phyloP scores from a whole-genome alignment of 345 rosid species.

The Xanthoceras sorbifolium region DNA sequence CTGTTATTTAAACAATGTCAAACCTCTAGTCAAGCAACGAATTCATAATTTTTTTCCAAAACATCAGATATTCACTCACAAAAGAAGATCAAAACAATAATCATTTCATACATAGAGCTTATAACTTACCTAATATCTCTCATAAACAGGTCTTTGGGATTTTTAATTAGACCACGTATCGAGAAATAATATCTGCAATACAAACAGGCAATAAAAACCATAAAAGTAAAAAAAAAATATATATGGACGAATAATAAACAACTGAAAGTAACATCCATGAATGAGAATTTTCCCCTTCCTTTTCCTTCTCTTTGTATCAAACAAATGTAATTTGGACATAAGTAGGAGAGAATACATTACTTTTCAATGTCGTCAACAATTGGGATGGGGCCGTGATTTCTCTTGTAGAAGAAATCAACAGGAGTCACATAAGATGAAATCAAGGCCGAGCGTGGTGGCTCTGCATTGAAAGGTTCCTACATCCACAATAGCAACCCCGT shows the following conservation, averaged over 20 bases:
- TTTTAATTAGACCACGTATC: conserved; percentile 52
- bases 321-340: not conserved
- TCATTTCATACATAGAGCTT: not conserved
- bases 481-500: conserved; percentile 9
- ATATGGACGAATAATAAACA: too few relatives aligned
- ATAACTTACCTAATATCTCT: conserved; percentile 69
- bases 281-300: not conserved
- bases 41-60: not conserved
- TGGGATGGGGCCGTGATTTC: conserved; percentile 97
- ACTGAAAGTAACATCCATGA: not conserved
- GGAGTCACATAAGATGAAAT: conserved; percentile 77
- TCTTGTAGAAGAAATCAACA: conserved; percentile 84
- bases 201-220: conserved; percentile 20
- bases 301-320: not conserved
- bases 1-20: conserved; percentile 39
- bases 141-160: conserved; percentile 58
- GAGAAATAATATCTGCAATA: conserved; percentile 58
- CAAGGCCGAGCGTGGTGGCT: conserved; percentile 80
- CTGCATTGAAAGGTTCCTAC: conserved; percentile 96
- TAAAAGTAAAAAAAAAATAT: not conserved
- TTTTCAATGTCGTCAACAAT: conserved; percentile 68
- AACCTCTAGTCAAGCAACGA: conserved; percentile 8
- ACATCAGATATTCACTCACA: not conserved
- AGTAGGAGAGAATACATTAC: conserved; percentile 30
- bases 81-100: not conserved